A percentile compares a stretch with the other conserved stretches of the same genome.
These are phyloP conservation scores for Capsicum rhomboideum DNA, from an alignment of 257 asterid genomes.

Conservation along the genomic window DNA sequence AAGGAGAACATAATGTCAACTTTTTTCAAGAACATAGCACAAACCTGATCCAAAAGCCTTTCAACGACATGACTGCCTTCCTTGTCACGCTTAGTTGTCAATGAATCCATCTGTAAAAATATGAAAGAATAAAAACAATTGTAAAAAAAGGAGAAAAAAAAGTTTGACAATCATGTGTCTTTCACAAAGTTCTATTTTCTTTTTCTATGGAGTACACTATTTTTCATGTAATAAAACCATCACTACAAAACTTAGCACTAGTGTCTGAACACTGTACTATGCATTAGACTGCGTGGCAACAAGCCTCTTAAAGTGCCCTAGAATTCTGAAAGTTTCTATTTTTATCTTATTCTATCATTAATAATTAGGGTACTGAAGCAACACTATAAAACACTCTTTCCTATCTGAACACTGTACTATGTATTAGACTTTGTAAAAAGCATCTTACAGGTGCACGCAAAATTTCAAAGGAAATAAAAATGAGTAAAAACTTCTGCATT, in stretches of 20 bases:
- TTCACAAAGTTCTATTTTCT: neutral
- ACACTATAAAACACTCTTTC: neutral
- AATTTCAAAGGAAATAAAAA: neutral
- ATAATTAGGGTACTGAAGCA: neutral
- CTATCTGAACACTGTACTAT: neutral
- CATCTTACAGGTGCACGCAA: neutral
- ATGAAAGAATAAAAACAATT: neutral
- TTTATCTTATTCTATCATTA: neutral
- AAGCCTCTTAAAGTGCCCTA: neutral
- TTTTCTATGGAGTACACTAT: too few species aligned
- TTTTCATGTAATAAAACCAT: neutral
- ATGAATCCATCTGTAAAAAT: conserved; percentile 56
- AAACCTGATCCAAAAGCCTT: conserved; percentile 63
- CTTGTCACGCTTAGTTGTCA: conserved; percentile 59
- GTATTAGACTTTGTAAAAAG: neutral
- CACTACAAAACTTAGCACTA: neutral
- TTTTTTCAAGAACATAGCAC: neutral
- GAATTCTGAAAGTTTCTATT: neutral
- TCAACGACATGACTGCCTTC: conserved; percentile 77
- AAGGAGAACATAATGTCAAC: neutral
- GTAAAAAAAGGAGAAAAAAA: neutral
- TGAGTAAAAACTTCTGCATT: neutral
- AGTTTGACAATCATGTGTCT: neutral
- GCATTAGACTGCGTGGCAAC: too few species aligned
- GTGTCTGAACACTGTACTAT: neutral